A percentile compares a stretch with the other conserved stretches of the same genome.
Conservation (phyloP, 495 filamentous ascomycete species). For the Aspergillus mulundensis region DNA sequence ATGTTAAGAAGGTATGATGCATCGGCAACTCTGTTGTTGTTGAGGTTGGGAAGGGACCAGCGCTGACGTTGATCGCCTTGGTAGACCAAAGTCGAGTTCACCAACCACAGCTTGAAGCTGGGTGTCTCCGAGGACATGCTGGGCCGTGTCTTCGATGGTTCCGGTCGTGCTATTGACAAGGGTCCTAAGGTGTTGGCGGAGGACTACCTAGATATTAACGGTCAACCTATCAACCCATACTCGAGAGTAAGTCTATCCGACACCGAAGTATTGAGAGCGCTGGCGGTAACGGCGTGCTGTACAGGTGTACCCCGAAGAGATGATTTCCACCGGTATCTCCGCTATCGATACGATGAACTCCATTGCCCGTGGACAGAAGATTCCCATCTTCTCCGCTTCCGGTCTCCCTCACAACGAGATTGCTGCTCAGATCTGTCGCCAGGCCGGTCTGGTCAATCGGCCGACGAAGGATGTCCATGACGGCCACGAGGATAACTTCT, state of each 20-base stretch:
- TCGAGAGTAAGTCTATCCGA: slow-evolving; percentile 62
- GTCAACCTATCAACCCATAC: slow-evolving; percentile 98
- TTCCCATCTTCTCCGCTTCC: slow-evolving; percentile 97
- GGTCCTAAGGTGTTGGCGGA: slow-evolving; percentile 97
- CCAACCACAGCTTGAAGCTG: slow-evolving; percentile 92
- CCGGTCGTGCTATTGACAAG: slow-evolving; percentile 95
- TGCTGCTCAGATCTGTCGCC: slow-evolving; percentile 94
- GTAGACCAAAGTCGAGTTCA: slow-evolving; percentile 94
- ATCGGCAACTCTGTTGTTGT: not conserved
- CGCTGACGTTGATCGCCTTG: slow-evolving; percentile 1
- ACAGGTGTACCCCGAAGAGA: slow-evolving; percentile 97
- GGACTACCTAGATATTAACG: slow-evolving; percentile 98
- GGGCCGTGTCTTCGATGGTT: slow-evolving; percentile 97
- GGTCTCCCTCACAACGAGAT: slow-evolving; percentile 99
- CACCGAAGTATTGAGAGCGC: not conserved
- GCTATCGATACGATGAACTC: slow-evolving; percentile 99
- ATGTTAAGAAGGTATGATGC: slow-evolving; percentile 84
- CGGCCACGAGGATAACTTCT: slow-evolving; percentile 98
- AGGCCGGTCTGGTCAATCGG: slow-evolving; percentile 84
- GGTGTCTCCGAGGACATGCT: slow-evolving; percentile 99
- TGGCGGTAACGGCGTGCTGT: slow-evolving; percentile 17
- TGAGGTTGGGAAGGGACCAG: not conserved
- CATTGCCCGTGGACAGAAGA: slow-evolving; percentile 98
- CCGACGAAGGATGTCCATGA: slow-evolving; percentile 95
- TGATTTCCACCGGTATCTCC: slow-evolving; percentile 99